These are phyloP conservation scores for Candida odintsovae DNA, from an alignment of 805 yeast genomes.

Conservation along the genomic window DNA sequence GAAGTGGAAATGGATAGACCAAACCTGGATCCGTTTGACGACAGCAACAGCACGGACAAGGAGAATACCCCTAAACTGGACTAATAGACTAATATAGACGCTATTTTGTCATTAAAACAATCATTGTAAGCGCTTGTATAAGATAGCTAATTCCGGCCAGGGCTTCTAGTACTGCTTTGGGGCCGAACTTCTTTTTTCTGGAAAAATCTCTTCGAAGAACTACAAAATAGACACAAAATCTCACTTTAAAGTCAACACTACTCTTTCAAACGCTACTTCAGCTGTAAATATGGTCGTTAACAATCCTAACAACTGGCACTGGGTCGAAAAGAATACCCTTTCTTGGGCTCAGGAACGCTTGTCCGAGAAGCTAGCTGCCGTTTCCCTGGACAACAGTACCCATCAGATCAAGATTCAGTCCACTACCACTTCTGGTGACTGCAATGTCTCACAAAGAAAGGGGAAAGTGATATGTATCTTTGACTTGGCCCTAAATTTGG, in stretches of 20 bases:
- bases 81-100: no score
- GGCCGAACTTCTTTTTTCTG: not conserved
- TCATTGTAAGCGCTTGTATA: no score
- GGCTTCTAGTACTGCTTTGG: not conserved
- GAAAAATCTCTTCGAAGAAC: not conserved
- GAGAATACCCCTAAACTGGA: not conserved
- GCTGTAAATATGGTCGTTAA: conserved; percentile 52
- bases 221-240: not conserved
- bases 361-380: conserved; percentile 28
- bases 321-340: conserved; percentile 65
- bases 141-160: not conserved
- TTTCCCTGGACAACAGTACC: conserved; percentile 18
- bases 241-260: not conserved
- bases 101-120: no score
- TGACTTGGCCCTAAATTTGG: conserved; percentile 53
- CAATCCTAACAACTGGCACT: conserved; percentile 74
- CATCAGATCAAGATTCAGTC: conserved; percentile 30
- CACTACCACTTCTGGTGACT: conserved; percentile 57
- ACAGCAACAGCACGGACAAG: not conserved
- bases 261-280: not conserved
- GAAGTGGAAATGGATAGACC: conserved; percentile 22
- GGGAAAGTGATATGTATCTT: conserved; percentile 74
- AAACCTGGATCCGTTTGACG: conserved; percentile 14
- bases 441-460: conserved; percentile 80
- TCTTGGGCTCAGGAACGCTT: conserved; percentile 57